Evolutionary conservation across 129 eudicot genomes (phyloP), one percentile per base, ranked within the genome.

Genomic region (Calendula officinalis): DNA sequence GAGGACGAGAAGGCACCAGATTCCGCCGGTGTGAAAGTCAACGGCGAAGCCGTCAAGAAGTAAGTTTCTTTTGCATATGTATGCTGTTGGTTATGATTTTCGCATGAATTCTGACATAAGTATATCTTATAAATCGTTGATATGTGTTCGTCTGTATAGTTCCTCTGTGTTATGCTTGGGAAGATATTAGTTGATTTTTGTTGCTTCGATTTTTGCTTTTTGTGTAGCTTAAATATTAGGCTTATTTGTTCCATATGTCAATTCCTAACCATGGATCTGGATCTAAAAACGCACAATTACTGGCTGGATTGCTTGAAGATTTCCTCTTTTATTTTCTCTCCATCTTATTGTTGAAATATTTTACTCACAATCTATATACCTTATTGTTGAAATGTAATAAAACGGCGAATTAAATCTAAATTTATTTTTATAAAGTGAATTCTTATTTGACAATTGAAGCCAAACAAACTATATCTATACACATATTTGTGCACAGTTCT

Each of bases 21-120:
- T 48, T 75, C 94, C 27, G 82, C 79, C 16, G 66, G 56, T 22
- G 82, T 77, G 50, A 91, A 87, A 77, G 82, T 75, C 78, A 81
- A 87, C 85, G 95, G 95, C 82, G 97, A 91, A 72, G 72, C 97
- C 63, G 94, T 67, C 44, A 91, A 91, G 56, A 91, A 91, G 97
- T 91, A 67, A 71, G 74, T 10, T 53, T 8, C 27, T 45, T 60
- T 15, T 5, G 7, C 34, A 11, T 75, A 13, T 22, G 10, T 42
- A 34, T 60, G 62, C 14, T 50, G 6, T 7, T 22, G 55, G 4
- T 32, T 49, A n/a, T 43, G 7, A 0, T 11, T 49, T 60, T 46
- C 2, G 43, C 12, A 4, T 40, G 27, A n/a, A 64, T 8, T 63
- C 3, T 17, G 30, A 12, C 7, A 32, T 7, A 57, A 6, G 33